Evolutionary conservation across 257 asterid species (phyloP).

Genomic region (Penstemon newberryi): DNA sequence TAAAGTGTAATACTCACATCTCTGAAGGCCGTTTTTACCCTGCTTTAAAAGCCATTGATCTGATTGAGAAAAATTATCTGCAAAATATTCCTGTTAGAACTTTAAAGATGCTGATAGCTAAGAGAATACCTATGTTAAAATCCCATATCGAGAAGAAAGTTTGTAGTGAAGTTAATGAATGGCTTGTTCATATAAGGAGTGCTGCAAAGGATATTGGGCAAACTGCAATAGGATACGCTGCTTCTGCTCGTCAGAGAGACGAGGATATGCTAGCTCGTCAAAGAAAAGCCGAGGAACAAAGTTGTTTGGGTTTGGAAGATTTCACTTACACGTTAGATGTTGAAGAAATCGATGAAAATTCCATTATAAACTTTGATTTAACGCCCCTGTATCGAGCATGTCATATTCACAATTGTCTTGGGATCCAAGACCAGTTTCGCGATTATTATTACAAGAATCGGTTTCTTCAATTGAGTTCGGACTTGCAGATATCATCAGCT

Average conservation of each 20-base stretch:
- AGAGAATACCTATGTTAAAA: slow-evolving; percentile 67
- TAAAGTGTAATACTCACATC: slow-evolving; percentile 70
- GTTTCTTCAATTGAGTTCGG: slow-evolving; percentile 74
- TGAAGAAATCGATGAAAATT: slow-evolving; percentile 75
- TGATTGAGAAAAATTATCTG: slow-evolving; percentile 70
- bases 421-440: slow-evolving; percentile 70
- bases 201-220: slow-evolving; percentile 81
- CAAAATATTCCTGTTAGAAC: slow-evolving; percentile 67
- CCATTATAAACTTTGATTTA: slow-evolving; percentile 76
- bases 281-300: slow-evolving; percentile 88
- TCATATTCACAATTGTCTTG: slow-evolving; percentile 82
- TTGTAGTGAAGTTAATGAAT: slow-evolving; percentile 77
- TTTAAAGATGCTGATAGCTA: slow-evolving; percentile 53
- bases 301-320: slow-evolving; percentile 76
- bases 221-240: slow-evolving; percentile 75
- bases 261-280: slow-evolving; percentile 95
- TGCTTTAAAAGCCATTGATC: slow-evolving; percentile 82
- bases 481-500: slow-evolving; percentile 70
- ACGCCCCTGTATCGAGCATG: slow-evolving; percentile 91
- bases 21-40: slow-evolving; percentile 84
- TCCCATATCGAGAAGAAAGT: slow-evolving; percentile 78
- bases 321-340: slow-evolving; percentile 76
- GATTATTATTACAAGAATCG: slow-evolving; percentile 81
- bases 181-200: slow-evolving; percentile 89
- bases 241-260: slow-evolving; percentile 90